These are phyloP conservation scores for Moelleriella libera DNA, from an alignment of 2,329 filamentous ascomycete genomes.

Conservation along the genomic window DNA sequence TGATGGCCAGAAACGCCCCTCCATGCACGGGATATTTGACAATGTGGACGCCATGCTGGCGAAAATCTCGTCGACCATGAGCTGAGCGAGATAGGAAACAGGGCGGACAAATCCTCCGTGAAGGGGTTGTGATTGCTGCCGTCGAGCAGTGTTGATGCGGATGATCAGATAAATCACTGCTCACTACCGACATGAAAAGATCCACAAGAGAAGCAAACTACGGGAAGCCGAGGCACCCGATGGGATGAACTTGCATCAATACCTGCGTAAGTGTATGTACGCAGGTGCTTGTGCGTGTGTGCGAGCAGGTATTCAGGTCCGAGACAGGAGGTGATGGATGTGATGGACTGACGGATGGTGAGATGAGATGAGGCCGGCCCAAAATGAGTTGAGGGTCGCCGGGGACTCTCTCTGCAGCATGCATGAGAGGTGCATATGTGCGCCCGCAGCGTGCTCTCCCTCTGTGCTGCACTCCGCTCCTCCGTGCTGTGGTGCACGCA, in stretches of 20 bases:
- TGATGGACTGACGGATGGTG: not conserved
- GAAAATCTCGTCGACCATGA: not conserved
- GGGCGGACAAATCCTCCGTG: not conserved
- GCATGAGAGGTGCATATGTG: not conserved
- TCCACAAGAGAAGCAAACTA: not conserved
- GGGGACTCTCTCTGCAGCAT: not conserved
- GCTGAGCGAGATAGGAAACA: not conserved
- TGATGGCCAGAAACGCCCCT: no score
- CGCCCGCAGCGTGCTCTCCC: no score
- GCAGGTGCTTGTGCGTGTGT: no score
- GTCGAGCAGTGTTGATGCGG: not conserved
- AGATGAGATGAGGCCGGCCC: not conserved
- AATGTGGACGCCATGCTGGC: not conserved
- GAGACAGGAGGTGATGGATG: not conserved
- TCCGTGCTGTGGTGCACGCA: not conserved
- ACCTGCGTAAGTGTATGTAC: not conserved
- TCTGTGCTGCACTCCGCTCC: not conserved
- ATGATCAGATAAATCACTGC: not conserved
- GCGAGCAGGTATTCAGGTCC: not conserved
- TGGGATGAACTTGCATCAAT: not conserved
- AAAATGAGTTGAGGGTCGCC: not conserved
- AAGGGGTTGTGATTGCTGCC: no score
- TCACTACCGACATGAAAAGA: not conserved
- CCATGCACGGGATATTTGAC: not conserved
- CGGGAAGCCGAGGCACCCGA: not conserved